These are phyloP conservation scores for Penicillium sp. DNA, from an alignment of 2,329 filamentous ascomycete genomes.

Conservation along the genomic window DNA sequence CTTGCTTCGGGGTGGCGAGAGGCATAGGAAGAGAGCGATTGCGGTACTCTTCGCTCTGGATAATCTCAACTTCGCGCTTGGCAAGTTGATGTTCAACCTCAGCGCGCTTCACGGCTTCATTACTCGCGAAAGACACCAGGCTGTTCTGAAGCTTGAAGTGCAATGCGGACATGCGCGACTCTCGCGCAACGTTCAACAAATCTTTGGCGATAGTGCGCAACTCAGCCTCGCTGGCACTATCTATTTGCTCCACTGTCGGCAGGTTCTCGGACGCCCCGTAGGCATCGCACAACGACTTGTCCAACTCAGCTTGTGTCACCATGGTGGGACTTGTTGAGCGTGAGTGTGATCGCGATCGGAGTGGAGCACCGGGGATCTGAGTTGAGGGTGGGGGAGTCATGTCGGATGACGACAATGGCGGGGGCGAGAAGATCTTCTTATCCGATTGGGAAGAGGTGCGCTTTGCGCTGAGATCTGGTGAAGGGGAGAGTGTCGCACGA, in stretches of 20 bases:
- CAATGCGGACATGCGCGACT: slow-evolving; percentile 78
- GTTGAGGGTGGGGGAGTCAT: slow-evolving; percentile 67
- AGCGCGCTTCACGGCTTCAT: slow-evolving; percentile 81
- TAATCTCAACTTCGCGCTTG: slow-evolving; percentile 81
- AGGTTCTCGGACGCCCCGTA: slow-evolving; percentile 47
- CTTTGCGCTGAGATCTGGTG: slow-evolving; percentile 36
- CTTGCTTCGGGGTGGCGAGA: slow-evolving; percentile 34
- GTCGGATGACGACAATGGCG: slow-evolving; percentile 49
- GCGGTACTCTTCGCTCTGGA: slow-evolving; percentile 72
- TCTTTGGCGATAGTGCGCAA: slow-evolving; percentile 57
- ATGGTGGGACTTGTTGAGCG: slow-evolving; percentile 32
- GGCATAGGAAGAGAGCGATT: slow-evolving; percentile 60
- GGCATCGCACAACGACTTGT: slow-evolving; percentile 43
- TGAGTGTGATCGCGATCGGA: slow-evolving; percentile 45
- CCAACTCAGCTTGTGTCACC: slow-evolving; percentile 52
- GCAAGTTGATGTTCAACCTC: slow-evolving; percentile 90
- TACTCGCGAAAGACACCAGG: slow-evolving; percentile 78
- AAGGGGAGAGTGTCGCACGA: slow-evolving; percentile 36
- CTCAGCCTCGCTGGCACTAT: slow-evolving; percentile 52
- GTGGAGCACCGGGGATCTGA: slow-evolving; percentile 51
- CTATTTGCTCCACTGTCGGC: slow-evolving; percentile 54
- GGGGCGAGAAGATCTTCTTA: slow-evolving; percentile 43
- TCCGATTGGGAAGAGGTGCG: slow-evolving; percentile 36
- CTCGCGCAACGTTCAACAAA: slow-evolving; percentile 57
- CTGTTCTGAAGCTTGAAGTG: slow-evolving; percentile 91